Base-by-base conservation (phyloP, 2,329 filamentous ascomycete genomes). In the Fusarium aywerte region DNA sequence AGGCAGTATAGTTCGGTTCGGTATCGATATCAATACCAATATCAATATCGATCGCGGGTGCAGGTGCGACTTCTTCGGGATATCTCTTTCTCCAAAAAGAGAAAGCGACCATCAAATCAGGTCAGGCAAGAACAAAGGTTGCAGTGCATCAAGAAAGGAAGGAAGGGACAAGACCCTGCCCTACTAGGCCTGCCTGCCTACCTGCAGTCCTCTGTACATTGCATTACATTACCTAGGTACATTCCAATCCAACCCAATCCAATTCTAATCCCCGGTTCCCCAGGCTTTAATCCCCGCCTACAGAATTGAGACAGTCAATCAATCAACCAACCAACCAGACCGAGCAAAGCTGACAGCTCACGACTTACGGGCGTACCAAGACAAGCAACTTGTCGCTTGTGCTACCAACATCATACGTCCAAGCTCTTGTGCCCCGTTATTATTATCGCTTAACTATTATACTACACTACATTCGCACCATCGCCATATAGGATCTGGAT, bases 241-340 rank as follows among this genome's bases (percentile, higher is more conserved):
- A 50, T 59, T 65, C 52, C 62, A 65, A 52, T 53, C 62, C 43
- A 59, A 64, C 36, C 59, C 51, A 58, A 58, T 59, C 62, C 62
- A 63, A 59, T 71, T 23, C 67, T 54, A 52, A 62, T 61, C 69
- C 69, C 69, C 58, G 53, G 69, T 62, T 71, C 69, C 67, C 68
- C 69, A 70, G 66, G 65, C 61, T 66, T 62, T 53, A 32, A 54
- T 53, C 55, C 65, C 60, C 62, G 55, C 61, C 50, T 50, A 42
- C 38, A 55, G 48, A 65, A 50, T 51, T 31, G 33, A 68, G 50
- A 56, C 61, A 65, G 42, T 61, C 50, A 50, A 51, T 40, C 50
- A 58, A 51, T 62, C 50, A n/a, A 35, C 15, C 32, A 35, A 35
- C 39, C 49, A 70, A 58, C 59, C 57, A 62, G 49, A 36, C 38